These are phyloP conservation scores for Lachnum nothofagi DNA, from an alignment of 2,329 filamentous ascomycete species.

Conservation along the genomic window DNA sequence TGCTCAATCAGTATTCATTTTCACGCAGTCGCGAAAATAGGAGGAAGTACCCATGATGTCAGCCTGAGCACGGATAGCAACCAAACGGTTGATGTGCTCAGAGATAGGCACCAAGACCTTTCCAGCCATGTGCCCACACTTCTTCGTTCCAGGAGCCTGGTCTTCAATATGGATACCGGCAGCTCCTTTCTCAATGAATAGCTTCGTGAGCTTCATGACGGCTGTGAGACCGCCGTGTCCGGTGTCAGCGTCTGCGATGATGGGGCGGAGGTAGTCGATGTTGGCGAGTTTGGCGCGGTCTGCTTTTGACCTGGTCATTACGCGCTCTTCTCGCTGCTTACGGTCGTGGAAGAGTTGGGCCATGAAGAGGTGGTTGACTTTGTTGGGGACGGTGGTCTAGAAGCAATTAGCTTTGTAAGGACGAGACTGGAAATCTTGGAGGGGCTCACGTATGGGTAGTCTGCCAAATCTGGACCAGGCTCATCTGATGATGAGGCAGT, in stretches of 20 bases:
- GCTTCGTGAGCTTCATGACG: conserved; percentile 98
- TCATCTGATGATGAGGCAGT: conserved; percentile 93
- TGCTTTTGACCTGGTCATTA: conserved; percentile 63
- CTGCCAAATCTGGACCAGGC: conserved; percentile 93
- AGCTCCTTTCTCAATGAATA: conserved; percentile 93
- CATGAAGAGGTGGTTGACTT: conserved; percentile 95
- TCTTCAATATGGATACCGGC: conserved; percentile 99
- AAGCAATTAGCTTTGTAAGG: conserved; percentile 2
- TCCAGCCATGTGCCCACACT: conserved; percentile 98
- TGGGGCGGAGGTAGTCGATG: conserved; percentile 89
- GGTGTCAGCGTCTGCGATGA: conserved; percentile 94
- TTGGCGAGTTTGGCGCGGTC: conserved; percentile 71
- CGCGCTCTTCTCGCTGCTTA: conserved; percentile 93
- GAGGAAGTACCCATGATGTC: conserved; percentile 80
- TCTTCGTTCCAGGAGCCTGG: conserved; percentile 96
- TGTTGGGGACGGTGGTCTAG: conserved; percentile 95
- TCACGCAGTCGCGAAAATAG: background rate
- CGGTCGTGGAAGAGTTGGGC: conserved; percentile 99
- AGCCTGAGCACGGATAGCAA: conserved; percentile 93
- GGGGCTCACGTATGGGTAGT: conserved; percentile 78
- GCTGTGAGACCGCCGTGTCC: conserved; percentile 97
- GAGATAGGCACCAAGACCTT: conserved; percentile 95
- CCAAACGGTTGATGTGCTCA: conserved; percentile 96
- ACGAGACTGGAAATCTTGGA: background rate
- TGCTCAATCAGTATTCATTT: conserved; percentile 15